Evolutionary conservation across 225 moss, liverwort and hornwort genomes (phyloP).

Genomic region (Thuidium tamariscinum): DNA sequence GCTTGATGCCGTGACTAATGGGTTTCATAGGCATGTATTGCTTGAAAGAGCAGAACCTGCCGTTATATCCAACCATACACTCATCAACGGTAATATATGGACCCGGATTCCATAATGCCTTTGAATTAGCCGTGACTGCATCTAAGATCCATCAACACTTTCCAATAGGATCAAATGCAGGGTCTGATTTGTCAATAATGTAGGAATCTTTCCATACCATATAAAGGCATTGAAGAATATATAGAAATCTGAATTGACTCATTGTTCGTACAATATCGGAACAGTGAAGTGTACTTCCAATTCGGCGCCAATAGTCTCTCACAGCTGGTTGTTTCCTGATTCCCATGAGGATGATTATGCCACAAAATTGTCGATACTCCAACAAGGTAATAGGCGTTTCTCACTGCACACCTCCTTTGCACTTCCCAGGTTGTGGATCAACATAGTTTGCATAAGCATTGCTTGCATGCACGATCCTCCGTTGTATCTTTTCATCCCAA

Average conservation of each 20-base stretch:
- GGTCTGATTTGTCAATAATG: background rate
- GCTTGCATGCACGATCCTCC: background rate
- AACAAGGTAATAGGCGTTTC: rapidly evolving
- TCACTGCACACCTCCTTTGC: background rate
- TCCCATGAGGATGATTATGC: background rate
- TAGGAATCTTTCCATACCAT: background rate
- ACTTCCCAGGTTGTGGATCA: rapidly evolving
- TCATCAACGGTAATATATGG: too few species aligned
- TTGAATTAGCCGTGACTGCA: too few species aligned
- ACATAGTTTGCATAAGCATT: background rate
- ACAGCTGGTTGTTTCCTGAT: background rate
- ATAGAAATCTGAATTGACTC: background rate
- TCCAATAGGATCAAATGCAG: background rate
- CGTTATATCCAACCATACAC: too few species aligned
- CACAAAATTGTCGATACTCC: background rate
- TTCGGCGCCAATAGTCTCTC: background rate
- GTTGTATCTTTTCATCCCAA: background rate
- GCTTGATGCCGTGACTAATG: too few species aligned
- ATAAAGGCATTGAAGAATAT: background rate
- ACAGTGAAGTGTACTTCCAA: background rate
- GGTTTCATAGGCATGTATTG: too few species aligned
- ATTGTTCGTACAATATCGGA: background rate
- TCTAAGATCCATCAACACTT: too few species aligned
- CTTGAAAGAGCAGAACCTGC: too few species aligned
- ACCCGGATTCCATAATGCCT: too few species aligned